Evolutionary conservation across 345 rosid species (phyloP), one percentile per base, ranked within the genome.

Genomic region (Ceriops decandra): DNA sequence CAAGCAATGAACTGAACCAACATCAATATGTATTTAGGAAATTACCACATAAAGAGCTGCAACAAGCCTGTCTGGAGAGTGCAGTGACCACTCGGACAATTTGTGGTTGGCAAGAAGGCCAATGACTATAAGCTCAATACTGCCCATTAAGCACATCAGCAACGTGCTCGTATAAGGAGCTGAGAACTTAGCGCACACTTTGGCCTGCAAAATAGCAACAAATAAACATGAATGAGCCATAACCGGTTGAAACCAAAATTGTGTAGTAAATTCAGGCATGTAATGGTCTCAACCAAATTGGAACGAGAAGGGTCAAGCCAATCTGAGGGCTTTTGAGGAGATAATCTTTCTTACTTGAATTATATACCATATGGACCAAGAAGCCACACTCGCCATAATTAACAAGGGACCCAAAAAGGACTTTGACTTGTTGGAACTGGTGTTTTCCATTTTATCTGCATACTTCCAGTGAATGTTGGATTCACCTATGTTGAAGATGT

Each of bases 101-200:
- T 67, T 62, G 58, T 74, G 90, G 27, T 88, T 80, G 0, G 84
- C 63, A 59, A 77, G 71, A 7, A 79, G 11, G 17, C 79, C 92
- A 3, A 91, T 84, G 22, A 49, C 54, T 1, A 76, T 73, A 66
- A 97, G 90, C 76, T 87, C 68, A 16, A 91, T 35, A 70, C 87
- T 88, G 36, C 88, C 89, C 89, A 90, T 84, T 21, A 85, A 67
- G 68, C 91, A 88, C 95, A 85, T 85, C 47, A 95, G 62, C 7
- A 82, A 74, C 10, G 95, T 95, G 83, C 81, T 80, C 1, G 96
- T 90, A 87, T 87, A 90, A 2, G 97, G 97, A 72, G 92, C 97
- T 33, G 87, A 83, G 71, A 90, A 95, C 47, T 69, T 85, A 63
- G 73, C 72, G 74, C 88, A 86, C 77, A 90, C 65, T 58, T 74